Evolutionary conservation across 129 eudicot genomes (phyloP).

Genomic region (Oenanthe sinensis): DNA sequence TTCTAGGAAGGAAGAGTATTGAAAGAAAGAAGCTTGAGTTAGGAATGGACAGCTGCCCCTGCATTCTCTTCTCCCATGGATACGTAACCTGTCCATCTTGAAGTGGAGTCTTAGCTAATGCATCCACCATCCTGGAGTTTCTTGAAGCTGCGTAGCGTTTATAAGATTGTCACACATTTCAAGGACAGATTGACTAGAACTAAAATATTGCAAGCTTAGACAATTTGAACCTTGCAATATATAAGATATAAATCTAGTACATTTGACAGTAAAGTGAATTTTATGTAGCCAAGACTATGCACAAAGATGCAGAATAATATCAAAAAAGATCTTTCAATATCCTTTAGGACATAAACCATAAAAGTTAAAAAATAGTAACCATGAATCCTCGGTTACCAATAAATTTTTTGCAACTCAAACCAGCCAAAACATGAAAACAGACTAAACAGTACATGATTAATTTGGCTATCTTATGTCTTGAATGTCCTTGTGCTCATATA

Average conservation of each 20-base stretch:
- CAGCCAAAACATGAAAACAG: not conserved
- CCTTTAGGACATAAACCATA: not conserved
- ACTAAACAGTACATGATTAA: not conserved
- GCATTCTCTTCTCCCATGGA: slow-evolving; percentile 83
- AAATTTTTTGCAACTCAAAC: not conserved
- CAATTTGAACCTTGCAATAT: not conserved
- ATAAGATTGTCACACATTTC: not conserved
- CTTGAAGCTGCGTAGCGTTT: slow-evolving; percentile 48
- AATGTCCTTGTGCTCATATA: not conserved
- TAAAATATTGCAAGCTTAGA: not conserved
- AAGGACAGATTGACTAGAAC: not conserved
- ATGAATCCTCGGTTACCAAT: not conserved
- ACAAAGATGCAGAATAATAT: not conserved
- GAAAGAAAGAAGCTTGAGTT: slow-evolving; percentile 83
- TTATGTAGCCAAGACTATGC: not conserved
- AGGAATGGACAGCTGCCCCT: slow-evolving; percentile 53
- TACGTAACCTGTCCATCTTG: slow-evolving; percentile 83
- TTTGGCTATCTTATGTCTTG: not conserved
- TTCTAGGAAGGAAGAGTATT: slow-evolving; percentile 71
- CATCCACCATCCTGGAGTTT: slow-evolving; percentile 58
- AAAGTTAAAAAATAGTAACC: not conserved
- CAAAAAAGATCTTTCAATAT: not conserved
- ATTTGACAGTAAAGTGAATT: not conserved
- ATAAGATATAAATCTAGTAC: not conserved
- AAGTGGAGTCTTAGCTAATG: slow-evolving; percentile 55